A percentile compares a stretch with the other conserved stretches of the same genome.
These are phyloP conservation scores for Solanum sejunctum DNA, from an alignment of 257 asterid species.

Conservation along the genomic window DNA sequence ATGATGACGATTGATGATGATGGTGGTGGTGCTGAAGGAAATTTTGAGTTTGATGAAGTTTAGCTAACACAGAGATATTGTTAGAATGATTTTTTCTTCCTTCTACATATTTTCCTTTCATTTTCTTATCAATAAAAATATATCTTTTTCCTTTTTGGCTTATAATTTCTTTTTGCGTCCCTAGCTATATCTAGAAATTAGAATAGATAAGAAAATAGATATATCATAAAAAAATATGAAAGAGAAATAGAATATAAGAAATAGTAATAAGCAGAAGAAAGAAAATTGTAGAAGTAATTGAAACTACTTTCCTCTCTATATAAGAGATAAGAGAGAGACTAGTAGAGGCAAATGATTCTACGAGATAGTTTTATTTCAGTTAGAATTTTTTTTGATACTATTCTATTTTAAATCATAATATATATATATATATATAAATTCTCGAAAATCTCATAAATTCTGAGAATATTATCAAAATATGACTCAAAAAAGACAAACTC, in stretches of 20 bases:
- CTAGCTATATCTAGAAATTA: neutral
- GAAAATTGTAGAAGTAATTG: too few species aligned
- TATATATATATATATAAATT: too few species aligned
- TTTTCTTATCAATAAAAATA: neutral
- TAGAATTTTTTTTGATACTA: too few species aligned
- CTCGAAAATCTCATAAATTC: too few species aligned
- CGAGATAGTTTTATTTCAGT: too few species aligned
- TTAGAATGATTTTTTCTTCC: constrained; percentile 8
- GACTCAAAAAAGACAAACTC: too few species aligned
- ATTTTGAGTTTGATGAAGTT: constrained; percentile 27
- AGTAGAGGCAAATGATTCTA: neutral
- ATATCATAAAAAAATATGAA: neutral
- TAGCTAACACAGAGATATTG: constrained; percentile 32
- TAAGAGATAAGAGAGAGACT: neutral
- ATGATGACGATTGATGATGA: neutral
- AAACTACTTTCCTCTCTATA: neutral
- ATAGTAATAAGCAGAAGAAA: neutral
- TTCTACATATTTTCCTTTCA: constrained; percentile 38
- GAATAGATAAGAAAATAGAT: neutral
- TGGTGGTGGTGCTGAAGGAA: constrained; percentile 10
- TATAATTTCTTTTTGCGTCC: neutral
- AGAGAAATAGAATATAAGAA: neutral
- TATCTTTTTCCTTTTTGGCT: neutral
- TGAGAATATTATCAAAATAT: too few species aligned
- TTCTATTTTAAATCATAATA: too few species aligned